Evolutionary conservation across 345 rosid species (phyloP).

Genomic region (Gossypium anomalum): DNA sequence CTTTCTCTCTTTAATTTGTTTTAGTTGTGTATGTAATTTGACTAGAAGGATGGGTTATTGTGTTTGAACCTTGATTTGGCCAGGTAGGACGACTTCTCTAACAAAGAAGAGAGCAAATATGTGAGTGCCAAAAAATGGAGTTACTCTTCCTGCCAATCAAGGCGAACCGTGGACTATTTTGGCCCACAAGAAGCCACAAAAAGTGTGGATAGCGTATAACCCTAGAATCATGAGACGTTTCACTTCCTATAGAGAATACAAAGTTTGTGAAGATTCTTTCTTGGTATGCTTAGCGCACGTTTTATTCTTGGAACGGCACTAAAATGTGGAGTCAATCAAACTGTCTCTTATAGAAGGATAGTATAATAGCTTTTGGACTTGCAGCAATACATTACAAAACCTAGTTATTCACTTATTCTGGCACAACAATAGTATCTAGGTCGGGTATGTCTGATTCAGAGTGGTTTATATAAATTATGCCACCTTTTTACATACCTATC

Average conservation of each 20-base stretch:
- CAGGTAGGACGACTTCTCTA: slow-evolving; percentile 30
- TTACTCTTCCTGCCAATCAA: slow-evolving; percentile 19
- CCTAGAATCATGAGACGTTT: slow-evolving; percentile 80
- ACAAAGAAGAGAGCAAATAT: slow-evolving; percentile 32
- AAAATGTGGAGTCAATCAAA: slow-evolving; percentile 73
- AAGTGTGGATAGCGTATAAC: slow-evolving; percentile 76
- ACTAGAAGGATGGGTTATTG: not conserved
- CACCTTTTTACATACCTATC: not conserved
- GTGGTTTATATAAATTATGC: not conserved
- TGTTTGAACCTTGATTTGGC: slow-evolving; percentile 11
- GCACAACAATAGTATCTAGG: slow-evolving; percentile 85
- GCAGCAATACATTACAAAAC: slow-evolving; percentile 73
- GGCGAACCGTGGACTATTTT: slow-evolving; percentile 86
- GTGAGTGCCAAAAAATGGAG: slow-evolving; percentile 18
- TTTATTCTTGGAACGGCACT: slow-evolving; percentile 44
- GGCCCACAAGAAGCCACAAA: slow-evolving; percentile 88
- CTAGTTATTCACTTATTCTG: slow-evolving; percentile 77
- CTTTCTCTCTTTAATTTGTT: slow-evolving; percentile 7
- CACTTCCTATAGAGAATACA: slow-evolving; percentile 41
- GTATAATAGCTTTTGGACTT: slow-evolving; percentile 83
- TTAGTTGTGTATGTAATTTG: slow-evolving; percentile 1
- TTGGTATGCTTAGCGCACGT: slow-evolving; percentile 1
- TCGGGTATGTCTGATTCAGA: slow-evolving; percentile 49
- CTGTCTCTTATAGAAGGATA: slow-evolving; percentile 63
- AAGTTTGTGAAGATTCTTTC: slow-evolving; percentile 52